Base-by-base conservation (phyloP, 2,329 filamentous ascomycete genomes). In the Aspergillus neotritici region DNA sequence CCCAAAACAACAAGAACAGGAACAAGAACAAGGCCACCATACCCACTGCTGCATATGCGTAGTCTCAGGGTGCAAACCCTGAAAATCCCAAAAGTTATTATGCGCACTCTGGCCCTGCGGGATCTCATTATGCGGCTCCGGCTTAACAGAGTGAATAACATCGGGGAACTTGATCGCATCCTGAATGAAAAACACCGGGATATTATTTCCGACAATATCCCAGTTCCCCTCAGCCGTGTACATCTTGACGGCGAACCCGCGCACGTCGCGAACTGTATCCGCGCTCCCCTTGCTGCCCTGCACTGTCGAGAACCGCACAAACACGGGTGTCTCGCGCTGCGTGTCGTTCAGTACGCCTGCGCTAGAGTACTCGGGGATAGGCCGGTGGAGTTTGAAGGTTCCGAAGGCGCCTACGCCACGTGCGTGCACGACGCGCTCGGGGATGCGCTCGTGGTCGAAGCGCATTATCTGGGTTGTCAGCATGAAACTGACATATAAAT, bases 261-360 rank as follows among this genome's bases (percentile, higher is more conserved):
- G 79, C 2, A 89, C 84, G 70, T 93, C 86, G n/a, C 87, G 79
- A 1, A 89, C 86, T 0, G 85, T 90, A 60, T 93, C 87, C 5
- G 86, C 84, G 40, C 82, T 86, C 10, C 86, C 87, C 29, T 82
- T 76, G 58, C 80, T 86, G 5, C 84, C 85, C 2, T 86, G 73
- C 0, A 87, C 86, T 0, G 87, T 91, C 0, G 86, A 91, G 63
- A 93, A 90, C 0, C 86, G 81, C 12, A 85, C 57, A 57, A 87
- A 87, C 1, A 86, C 70, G 0, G 67, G 67, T 3, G 84, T 88
- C 29, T 75, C 77, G 25, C 82, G 76, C 0, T 77, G 79, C 0
- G 82, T 86, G 49, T 87, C 83, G 2, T 78, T 87, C 35, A 87
- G 65, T 3, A 87, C 72, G 4, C 75, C 75, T 1, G 84, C 84